These are phyloP conservation scores for Pachyrhizus erosus DNA, from an alignment of 306 rosid genomes.

Conservation along the genomic window DNA sequence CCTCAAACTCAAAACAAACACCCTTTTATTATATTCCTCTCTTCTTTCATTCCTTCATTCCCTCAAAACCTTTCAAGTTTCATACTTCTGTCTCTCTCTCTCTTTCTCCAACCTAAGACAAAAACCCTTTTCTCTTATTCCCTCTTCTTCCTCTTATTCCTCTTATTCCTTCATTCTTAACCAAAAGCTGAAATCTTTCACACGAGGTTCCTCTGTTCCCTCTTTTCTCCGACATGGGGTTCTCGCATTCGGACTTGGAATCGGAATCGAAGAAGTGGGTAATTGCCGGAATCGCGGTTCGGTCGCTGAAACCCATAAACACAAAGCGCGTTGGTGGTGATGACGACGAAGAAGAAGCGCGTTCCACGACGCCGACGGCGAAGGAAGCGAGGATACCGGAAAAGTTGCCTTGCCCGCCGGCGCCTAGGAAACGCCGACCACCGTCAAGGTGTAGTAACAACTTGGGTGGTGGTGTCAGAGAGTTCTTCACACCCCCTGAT, in stretches of 20 bases:
- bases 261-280: constrained; percentile 77
- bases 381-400: constrained; percentile 84
- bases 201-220: background rate
- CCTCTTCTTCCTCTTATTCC: constrained; percentile 40
- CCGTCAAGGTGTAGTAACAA: constrained; percentile 55
- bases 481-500: constrained; percentile 85
- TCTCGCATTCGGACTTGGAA: constrained; percentile 50
- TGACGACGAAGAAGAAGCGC: constrained; percentile 46
- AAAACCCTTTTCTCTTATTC: constrained; percentile 78
- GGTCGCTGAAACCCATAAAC: constrained; percentile 74
- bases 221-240: constrained; percentile 63
- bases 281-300: constrained; percentile 72
- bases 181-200: constrained; percentile 2
- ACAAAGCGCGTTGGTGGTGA: constrained; percentile 46
- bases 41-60: constrained; percentile 13
- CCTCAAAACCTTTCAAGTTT: background rate
- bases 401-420: constrained; percentile 74
- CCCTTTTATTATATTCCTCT: constrained; percentile 15
- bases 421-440: constrained; percentile 82
- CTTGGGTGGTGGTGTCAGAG: constrained; percentile 53
- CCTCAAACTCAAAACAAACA: constrained; percentile 1
- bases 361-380: constrained; percentile 80
- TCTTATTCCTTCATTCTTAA: background rate
- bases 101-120: constrained; percentile 43
- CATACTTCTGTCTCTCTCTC: constrained; percentile 26